Base-by-base conservation (phyloP, 805 yeast species). In the Candida germanica region DNA sequence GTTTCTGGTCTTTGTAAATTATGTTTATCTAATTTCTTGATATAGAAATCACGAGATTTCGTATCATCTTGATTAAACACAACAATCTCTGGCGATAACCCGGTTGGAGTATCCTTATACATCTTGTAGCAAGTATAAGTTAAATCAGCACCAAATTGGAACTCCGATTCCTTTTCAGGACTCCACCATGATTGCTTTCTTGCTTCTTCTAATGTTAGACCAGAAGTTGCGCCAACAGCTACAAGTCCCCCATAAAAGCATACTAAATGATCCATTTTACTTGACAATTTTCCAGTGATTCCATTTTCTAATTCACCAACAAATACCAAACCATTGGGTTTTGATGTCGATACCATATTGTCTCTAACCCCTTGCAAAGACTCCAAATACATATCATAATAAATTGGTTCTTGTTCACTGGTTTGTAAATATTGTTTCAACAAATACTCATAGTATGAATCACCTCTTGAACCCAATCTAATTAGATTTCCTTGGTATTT, bases 1-100 rank as follows among this genome's bases (percentile, higher is more conserved):
- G 96, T 87, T 58, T 89, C 97, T 1, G 96, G 96, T 47, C 96
- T 73, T 64, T 88, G 97, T 43, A 89, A 65, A 58, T 87, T 87
- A 58, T 89, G 96, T 34, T 70, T 73, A 57, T 89, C 97, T 11
- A 61, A 56, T 6, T 79, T 80, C 54, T 84, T 84, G 50, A 87
- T 80, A 40, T 47, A 56, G 57, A 87, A 84, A 55, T 86, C 96
- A 4, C 59, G 48, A 1, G 65, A 52, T 8, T 53, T 58, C 9
- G 49, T 51, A 2, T 58, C 53, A 42, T 77, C 77, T 7, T 71
- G 63, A 59, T 87, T 87, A 71, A 91, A 91, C 1, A 83, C 83
- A 6, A 77, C 96, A 56, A 85, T 87, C 56, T 88, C 97, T 0
- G 97, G 96, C 0, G 95, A 67, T 34, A 89, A 67, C 0, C 96